phyloP scores from a whole-genome alignment of 2,329 filamentous ascomycete genomes.

The Colletotrichum sp. region DNA sequence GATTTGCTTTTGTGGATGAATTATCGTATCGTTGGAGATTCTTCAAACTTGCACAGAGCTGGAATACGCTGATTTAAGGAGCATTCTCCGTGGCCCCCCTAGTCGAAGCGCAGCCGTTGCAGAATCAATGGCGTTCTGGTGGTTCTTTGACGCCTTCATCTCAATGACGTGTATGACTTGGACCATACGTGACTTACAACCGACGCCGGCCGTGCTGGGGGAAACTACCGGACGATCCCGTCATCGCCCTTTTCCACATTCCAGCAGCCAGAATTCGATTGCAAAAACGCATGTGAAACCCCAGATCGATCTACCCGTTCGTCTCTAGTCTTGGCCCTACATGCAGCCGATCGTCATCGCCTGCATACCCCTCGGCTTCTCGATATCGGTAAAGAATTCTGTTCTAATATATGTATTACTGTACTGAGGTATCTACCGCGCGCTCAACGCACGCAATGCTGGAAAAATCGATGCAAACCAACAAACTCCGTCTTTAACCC shows the following conservation, averaged over 20 bases:
- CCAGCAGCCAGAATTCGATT: not conserved
- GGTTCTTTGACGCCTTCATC: slow-evolving; percentile 17
- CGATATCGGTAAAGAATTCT: not conserved
- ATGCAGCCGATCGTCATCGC: not conserved
- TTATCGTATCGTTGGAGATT: not conserved
- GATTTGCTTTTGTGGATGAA: not conserved
- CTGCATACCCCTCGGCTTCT: not conserved
- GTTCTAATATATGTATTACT: not conserved
- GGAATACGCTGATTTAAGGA: not conserved
- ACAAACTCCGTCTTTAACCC: not conserved
- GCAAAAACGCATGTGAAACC: slow-evolving; percentile 3
- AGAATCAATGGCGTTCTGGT: not conserved
- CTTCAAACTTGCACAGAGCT: rapidly evolving
- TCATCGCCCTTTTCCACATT: not conserved
- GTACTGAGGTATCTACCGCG: slow-evolving; percentile 6
- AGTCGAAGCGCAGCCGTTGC: not conserved
- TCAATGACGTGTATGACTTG: slow-evolving; percentile 22
- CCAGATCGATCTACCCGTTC: not conserved
- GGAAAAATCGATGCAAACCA: not conserved
- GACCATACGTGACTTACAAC: not conserved
- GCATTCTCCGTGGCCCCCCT: rapidly evolving
- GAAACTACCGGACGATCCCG: not conserved
- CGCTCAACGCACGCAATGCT: slow-evolving; percentile 2
- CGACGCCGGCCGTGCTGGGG: not conserved
- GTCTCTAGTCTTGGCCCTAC: not conserved